Base-by-base conservation (phyloP, 805 yeast species). In the Saturnispora halmiae region DNA sequence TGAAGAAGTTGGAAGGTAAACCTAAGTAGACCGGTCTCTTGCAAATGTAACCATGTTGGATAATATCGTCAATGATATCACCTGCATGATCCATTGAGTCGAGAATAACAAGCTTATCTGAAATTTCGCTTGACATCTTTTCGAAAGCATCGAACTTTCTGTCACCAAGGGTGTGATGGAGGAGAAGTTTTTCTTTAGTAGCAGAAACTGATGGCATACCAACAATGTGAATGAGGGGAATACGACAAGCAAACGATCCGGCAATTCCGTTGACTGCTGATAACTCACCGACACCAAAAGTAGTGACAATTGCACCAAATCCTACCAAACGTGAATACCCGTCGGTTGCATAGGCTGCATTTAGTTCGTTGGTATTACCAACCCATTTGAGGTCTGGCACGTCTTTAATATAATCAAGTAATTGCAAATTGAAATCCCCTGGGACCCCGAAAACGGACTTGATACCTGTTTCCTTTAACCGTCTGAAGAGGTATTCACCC, bases 251-350 rank as follows among this genome's bases (percentile, higher is more conserved):
- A 64, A 77, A 84, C 39, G 92, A 70, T 53, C 95, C 95, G 34
- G 88, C 94, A 57, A 85, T 72, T 53, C 92, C 94, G 62, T 83
- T 83, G 53, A 83, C 67, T 10, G 94, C 90, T 22, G 82, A 73
- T 56, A 83, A 70, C 63, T 83, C 95, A 60, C 95, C 95, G 42
- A 84, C 95, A 64, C 95, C 95, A 59, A 84, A 84, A 38, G 95
- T 84, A 59, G 94, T 84, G 55, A 83, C 70, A 38, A 84, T 51
- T 51, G 82, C 79, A 46, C 82, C 73, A 58, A 83, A 64, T 45
- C 88, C 81, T 64, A 82, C 83, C 53, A 84, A 69, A 60, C 95
- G 69, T 40, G 90, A 78, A 66, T 84, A 84, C 49, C 94, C 95
- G 62, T 84, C 95, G 34, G 92, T 87, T 40, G 94, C 82, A 52